These are phyloP conservation scores for Amylostereum areolatum DNA, from an alignment of 1,284 basidiomycete species.

Conservation along the genomic window DNA sequence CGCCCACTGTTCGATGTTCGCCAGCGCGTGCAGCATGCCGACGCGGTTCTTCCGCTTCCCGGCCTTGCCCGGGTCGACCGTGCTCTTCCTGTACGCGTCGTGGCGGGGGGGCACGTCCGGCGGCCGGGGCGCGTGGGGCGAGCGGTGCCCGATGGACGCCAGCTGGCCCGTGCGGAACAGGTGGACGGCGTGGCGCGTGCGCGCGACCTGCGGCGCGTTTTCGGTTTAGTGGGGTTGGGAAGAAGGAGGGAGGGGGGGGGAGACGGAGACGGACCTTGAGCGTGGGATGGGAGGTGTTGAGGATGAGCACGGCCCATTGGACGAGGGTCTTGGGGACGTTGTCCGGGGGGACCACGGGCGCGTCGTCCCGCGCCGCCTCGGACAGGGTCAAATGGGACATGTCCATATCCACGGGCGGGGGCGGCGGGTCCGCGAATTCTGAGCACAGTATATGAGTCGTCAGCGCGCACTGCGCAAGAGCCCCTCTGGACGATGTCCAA, in stretches of 20 bases:
- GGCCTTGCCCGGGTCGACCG: conserved; percentile 59
- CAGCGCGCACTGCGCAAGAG: too few species aligned
- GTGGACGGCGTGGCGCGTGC: conserved; percentile 64
- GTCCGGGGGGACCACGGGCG: conserved; percentile 40
- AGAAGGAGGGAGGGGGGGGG: too few species aligned
- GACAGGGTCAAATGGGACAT: conserved; percentile 18
- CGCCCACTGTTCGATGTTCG: conserved; percentile 93
- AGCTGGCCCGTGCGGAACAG: conserved; percentile 68
- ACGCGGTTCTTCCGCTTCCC: conserved; percentile 64
- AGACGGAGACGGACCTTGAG: conserved; percentile 42
- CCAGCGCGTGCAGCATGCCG: conserved; percentile 76
- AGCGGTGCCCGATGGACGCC: conserved; percentile 56
- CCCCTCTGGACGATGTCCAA: too few species aligned
- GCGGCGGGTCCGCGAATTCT: conserved; percentile 72
- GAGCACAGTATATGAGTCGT: background rate
- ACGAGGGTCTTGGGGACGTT: conserved; percentile 58
- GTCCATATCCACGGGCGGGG: conserved; percentile 25
- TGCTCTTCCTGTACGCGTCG: conserved; percentile 42
- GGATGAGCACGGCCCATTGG: conserved; percentile 71
- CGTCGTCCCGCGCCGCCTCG: conserved; percentile 24
- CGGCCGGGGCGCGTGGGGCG: conserved; percentile 43
- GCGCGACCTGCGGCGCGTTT: conserved; percentile 56
- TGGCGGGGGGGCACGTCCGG: conserved; percentile 70
- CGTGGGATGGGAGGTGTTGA: conserved; percentile 68
- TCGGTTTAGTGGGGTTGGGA: too few species aligned